Evolutionary conservation across 2,329 filamentous ascomycete species (phyloP).

Genomic region (Rutstroemia sp.): DNA sequence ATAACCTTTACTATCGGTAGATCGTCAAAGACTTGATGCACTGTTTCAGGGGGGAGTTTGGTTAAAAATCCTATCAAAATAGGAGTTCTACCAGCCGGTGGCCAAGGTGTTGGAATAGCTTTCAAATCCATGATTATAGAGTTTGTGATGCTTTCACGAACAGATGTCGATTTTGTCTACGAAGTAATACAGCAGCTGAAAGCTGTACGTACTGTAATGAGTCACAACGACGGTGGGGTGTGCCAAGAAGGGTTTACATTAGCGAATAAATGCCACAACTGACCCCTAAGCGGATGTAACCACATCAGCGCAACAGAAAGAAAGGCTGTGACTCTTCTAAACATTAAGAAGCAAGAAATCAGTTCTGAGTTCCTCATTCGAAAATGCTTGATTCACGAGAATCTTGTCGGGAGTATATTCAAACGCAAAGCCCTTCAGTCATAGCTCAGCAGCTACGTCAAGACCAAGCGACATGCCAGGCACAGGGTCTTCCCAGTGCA

Average conservation of each 20-base stretch:
- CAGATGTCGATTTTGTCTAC: too few species aligned
- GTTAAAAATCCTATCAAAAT: constrained; percentile 5
- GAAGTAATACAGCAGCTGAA: too few species aligned
- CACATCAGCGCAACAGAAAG: too few species aligned
- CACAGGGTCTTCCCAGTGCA: constrained; percentile 10
- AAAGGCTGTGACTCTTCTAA: too few species aligned
- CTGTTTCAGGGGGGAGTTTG: constrained; percentile 11
- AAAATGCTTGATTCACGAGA: neutral
- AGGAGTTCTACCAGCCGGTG: neutral
- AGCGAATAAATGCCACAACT: too few species aligned
- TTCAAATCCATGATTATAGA: neutral
- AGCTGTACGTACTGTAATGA: too few species aligned
- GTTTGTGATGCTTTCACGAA: too few species aligned
- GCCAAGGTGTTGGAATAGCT: neutral
- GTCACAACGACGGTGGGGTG: too few species aligned
- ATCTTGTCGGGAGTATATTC: constrained; percentile 5
- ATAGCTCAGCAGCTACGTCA: constrained; percentile 13
- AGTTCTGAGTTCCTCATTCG: too few species aligned
- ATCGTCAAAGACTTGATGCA: constrained; percentile 12
- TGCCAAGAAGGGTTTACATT: too few species aligned
- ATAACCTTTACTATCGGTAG: constrained; percentile 10
- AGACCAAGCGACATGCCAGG: constrained; percentile 11
- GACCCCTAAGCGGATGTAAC: too few species aligned
- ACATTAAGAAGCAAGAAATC: too few species aligned
- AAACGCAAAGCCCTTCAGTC: constrained; percentile 1